Base-by-base conservation (phyloP, 1,284 basidiomycete species). In the Ganoderma sinense region DNA sequence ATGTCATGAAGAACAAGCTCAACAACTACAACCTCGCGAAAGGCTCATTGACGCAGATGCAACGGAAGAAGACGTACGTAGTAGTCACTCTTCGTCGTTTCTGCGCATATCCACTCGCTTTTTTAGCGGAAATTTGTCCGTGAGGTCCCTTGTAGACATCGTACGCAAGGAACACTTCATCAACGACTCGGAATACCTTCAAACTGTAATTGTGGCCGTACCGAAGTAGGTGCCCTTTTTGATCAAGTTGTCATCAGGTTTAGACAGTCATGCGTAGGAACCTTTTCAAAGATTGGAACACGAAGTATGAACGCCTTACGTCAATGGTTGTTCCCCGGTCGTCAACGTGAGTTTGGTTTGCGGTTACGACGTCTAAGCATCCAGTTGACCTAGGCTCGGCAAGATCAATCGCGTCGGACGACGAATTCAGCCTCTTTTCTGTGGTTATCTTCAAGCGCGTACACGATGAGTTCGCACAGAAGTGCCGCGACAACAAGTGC, bases 271-370 rank as follows among this genome's bases (percentile, higher is more conserved):
- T 68, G 68, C 82, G 5, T 36, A 98, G 97, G 83, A 92, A 89
- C 78, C 83, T 90, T 20, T 84, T 89, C 58, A 98, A 97, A 80
- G 94, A 97, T 29, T 99, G 97, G 97, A 91, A 90, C 73, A 78
- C 83, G 33, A 94, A 91, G 77, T 99, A 99, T 79, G 98, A 99
- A 84, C 88, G 94, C 60, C 82, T 99, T 65, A 87, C 94, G 0
- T 75, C 86, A 36, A 97, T 99, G 94, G 93, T 99, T 2, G 98
- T 99, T 0, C 98, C 98, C n/a, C 89, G 98, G 69, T 97, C 96
- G 55, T 93, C 97, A 61, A 87, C 84, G 96, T 96, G 81, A 77
- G 89, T 84, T 26, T 33, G 31, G 11, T 2, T 16, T 23, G 31
- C 11, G 1, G 16, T 51, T 18, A 14, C 31, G 70, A 36, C 53